Percentiles rank a stretch among this genome's conserved stretches.
These are phyloP conservation scores for Apiotrichum montevideense DNA, from an alignment of 1,284 basidiomycete genomes.

Conservation along the genomic window DNA sequence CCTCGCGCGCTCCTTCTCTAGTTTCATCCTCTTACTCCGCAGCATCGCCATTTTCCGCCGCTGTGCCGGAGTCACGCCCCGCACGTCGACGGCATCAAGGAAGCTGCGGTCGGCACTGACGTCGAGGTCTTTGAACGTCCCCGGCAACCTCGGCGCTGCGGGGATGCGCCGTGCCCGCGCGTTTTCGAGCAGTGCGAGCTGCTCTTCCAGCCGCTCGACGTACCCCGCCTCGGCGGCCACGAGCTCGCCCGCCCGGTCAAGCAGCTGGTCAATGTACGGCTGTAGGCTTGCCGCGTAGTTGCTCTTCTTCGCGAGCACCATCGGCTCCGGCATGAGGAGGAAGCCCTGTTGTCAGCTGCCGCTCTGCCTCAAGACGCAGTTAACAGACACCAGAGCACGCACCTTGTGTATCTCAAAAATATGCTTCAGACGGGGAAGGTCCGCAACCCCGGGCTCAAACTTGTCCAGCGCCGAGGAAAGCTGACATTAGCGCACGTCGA, in stretches of 20 bases:
- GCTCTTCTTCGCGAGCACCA: constrained; percentile 32
- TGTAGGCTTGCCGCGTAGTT: constrained; percentile 34
- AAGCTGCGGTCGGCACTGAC: constrained; percentile 7
- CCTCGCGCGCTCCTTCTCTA: constrained; percentile 38
- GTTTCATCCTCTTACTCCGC: constrained; percentile 34
- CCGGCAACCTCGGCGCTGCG: background rate
- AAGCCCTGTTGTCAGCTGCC: too few relatives aligned
- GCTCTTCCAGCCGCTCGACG: constrained; percentile 21
- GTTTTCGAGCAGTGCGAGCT: background rate
- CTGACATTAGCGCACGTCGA: background rate
- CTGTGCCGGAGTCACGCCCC: constrained; percentile 30
- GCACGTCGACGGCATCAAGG: constrained; percentile 31
- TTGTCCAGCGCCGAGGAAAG: constrained; percentile 20
- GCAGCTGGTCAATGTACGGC: constrained; percentile 42
- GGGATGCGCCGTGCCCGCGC: background rate
- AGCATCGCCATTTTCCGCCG: constrained; percentile 37
- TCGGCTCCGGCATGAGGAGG: constrained; percentile 40
- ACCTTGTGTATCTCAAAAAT: constrained; percentile 41
- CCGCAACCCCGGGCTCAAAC: constrained; percentile 34
- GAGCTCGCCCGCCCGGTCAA: constrained; percentile 29
- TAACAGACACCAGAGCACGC: constrained; percentile 10
- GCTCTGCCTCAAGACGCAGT: too few relatives aligned
- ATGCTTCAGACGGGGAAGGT: constrained; percentile 37
- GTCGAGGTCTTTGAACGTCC: constrained; percentile 7
- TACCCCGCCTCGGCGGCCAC: constrained; percentile 23